Percentiles rank a stretch among this genome's conserved stretches.
These are phyloP conservation scores for Rhododendron mucronatum DNA, from an alignment of 148 eudicot species.

Conservation along the genomic window DNA sequence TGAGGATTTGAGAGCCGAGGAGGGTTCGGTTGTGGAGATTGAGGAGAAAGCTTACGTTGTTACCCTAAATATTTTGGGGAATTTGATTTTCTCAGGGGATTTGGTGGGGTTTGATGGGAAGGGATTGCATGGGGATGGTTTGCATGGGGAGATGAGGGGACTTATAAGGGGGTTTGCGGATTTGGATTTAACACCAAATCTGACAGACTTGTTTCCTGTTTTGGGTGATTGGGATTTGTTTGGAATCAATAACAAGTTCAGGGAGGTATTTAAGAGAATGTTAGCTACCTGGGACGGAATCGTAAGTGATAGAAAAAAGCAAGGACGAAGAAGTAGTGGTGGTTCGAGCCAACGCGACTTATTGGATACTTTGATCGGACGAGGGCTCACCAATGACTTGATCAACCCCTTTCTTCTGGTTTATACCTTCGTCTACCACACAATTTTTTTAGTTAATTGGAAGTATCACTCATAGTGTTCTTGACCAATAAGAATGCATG, in stretches of 20 bases:
- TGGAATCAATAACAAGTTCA: not conserved
- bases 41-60: constrained; percentile 2
- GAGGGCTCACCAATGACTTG: not conserved
- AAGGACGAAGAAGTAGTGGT: not conserved
- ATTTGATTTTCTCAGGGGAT: constrained; percentile 13
- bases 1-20: constrained; percentile 1
- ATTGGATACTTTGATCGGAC: constrained; percentile 5
- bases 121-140: not conserved
- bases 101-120: not conserved
- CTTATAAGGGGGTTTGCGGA: not conserved
- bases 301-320: not conserved
- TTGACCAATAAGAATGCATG: no score
- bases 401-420: constrained; percentile 6
- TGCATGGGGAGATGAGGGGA: not conserved
- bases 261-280: not conserved
- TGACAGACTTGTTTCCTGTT: constrained; percentile 10
- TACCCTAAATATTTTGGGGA: constrained; percentile 17
- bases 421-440: not conserved
- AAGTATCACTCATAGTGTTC: no score
- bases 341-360: not conserved
- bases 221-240: not conserved
- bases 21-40: constrained; percentile 12
- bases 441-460: not conserved
- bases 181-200: not conserved
- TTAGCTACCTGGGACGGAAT: not conserved